Conservation (phyloP, 768 basidiomycete genomes). For the Suillus discolor region DNA sequence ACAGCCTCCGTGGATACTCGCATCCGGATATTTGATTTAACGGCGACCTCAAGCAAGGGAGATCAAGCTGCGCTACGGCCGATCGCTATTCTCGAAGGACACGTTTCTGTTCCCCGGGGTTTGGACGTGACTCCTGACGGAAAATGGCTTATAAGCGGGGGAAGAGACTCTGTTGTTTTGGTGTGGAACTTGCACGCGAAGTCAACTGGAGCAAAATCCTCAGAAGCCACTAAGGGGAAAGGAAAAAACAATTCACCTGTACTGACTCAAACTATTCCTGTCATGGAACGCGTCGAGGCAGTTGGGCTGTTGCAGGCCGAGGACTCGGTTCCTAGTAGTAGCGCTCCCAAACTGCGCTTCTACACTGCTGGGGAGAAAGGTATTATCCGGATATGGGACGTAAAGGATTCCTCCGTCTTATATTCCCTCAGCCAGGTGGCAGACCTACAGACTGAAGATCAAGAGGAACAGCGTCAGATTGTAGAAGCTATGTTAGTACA, state of each 20-base stretch:
- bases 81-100: slow-evolving; percentile 87
- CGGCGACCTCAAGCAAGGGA: slow-evolving; percentile 59
- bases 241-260: slow-evolving; percentile 58
- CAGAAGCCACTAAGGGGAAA: slow-evolving; percentile 32
- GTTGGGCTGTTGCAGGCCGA: slow-evolving; percentile 69
- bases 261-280: slow-evolving; percentile 77
- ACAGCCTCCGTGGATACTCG: slow-evolving; percentile 92
- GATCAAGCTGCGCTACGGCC: slow-evolving; percentile 62
- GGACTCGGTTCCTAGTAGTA: slow-evolving; percentile 40
- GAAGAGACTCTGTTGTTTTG: slow-evolving; percentile 89
- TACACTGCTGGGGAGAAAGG: slow-evolving; percentile 95
- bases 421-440: slow-evolving; percentile 55
- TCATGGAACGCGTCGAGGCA: slow-evolving; percentile 86
- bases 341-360: slow-evolving; percentile 54
- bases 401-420: slow-evolving; percentile 59
- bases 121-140: slow-evolving; percentile 86
- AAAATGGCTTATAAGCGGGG: slow-evolving; percentile 87
- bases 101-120: slow-evolving; percentile 92
- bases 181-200: slow-evolving; percentile 77
- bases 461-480: slow-evolving; percentile 86
- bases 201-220: slow-evolving; percentile 14
- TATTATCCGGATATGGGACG: slow-evolving; percentile 84
- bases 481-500: slow-evolving; percentile 76
- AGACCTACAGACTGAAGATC: slow-evolving; percentile 40
- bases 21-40: slow-evolving; percentile 90